phyloP scores from a whole-genome alignment of 805 yeast species.

The Yueomyces sinensis region DNA sequence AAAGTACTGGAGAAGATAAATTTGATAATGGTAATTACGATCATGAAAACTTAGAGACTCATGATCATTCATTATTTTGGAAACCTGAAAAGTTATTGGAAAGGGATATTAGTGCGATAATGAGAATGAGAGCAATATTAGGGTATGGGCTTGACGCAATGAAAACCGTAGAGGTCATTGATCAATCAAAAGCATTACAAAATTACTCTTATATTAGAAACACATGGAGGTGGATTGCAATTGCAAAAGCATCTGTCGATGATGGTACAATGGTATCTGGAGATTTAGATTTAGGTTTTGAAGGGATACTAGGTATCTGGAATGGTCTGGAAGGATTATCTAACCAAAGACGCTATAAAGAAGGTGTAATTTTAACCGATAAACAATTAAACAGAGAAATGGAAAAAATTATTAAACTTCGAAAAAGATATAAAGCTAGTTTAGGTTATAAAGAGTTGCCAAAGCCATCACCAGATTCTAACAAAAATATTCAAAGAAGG shows the following conservation, averaged over 20 bases:
- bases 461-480: constrained; percentile 14
- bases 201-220: constrained; percentile 46
- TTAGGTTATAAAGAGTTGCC: constrained; percentile 11
- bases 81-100: constrained; percentile 35
- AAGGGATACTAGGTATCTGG: constrained; percentile 89
- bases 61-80: constrained; percentile 18
- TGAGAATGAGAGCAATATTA: constrained; percentile 53
- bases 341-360: constrained; percentile 34
- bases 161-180: constrained; percentile 47
- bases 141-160: constrained; percentile 66
- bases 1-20: constrained; percentile 1
- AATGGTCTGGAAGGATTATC: constrained; percentile 46
- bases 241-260: constrained; percentile 51
- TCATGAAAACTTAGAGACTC: constrained; percentile 10
- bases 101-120: constrained; percentile 63
- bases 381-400: constrained; percentile 22
- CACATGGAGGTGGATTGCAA: constrained; percentile 86
- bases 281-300: constrained; percentile 67
- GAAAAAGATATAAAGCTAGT: constrained; percentile 15
- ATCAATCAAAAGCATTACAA: constrained; percentile 35
- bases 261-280: constrained; percentile 57
- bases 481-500: constrained; percentile 48
- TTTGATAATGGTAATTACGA: constrained; percentile 11
- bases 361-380: constrained; percentile 18
- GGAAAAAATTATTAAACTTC: constrained; percentile 30